These are phyloP conservation scores for Fusarium sp. DNA, from an alignment of 2,329 filamentous ascomycete species.

Conservation along the genomic window DNA sequence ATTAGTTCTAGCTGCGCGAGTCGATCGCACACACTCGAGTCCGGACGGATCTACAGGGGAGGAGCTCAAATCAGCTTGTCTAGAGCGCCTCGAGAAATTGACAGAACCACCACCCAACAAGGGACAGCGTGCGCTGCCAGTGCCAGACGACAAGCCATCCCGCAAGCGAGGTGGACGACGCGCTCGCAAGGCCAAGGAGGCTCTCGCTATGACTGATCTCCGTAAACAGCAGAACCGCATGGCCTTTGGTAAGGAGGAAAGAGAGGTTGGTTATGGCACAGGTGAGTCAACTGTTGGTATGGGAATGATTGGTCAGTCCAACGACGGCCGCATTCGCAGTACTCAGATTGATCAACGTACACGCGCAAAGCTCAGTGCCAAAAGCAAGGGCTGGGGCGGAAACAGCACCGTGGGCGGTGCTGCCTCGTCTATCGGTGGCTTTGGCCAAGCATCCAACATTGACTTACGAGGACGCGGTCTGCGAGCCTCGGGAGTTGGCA, in stretches of 20 bases:
- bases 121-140: conserved; percentile 85
- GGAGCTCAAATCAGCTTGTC: conserved; percentile 82
- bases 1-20: conserved; percentile 90
- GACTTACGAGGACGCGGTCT: conserved; percentile 83
- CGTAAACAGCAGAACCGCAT: conserved; percentile 96
- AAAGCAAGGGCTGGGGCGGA: conserved; percentile 94
- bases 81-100: conserved; percentile 90
- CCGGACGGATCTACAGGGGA: conserved; percentile 87
- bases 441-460: conserved; percentile 75
- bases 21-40: conserved; percentile 86
- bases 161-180: conserved; percentile 91
- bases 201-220: conserved; percentile 95
- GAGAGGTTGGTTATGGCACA: conserved; percentile 89
- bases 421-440: conserved; percentile 85
- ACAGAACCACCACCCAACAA: conserved; percentile 93
- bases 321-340: conserved; percentile 89
- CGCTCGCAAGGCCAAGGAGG: conserved; percentile 95
- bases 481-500: conserved; percentile 84
- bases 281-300: conserved; percentile 88
- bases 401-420: conserved; percentile 73
- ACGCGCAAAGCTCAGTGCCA: conserved; percentile 90
- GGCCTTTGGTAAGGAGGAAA: conserved; percentile 95
- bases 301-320: conserved; percentile 93
- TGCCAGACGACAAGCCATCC: conserved; percentile 94
- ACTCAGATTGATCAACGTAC: conserved; percentile 94